Base-by-base conservation (phyloP, 345 rosid species). In the Rhodomyrtus tomentosa region DNA sequence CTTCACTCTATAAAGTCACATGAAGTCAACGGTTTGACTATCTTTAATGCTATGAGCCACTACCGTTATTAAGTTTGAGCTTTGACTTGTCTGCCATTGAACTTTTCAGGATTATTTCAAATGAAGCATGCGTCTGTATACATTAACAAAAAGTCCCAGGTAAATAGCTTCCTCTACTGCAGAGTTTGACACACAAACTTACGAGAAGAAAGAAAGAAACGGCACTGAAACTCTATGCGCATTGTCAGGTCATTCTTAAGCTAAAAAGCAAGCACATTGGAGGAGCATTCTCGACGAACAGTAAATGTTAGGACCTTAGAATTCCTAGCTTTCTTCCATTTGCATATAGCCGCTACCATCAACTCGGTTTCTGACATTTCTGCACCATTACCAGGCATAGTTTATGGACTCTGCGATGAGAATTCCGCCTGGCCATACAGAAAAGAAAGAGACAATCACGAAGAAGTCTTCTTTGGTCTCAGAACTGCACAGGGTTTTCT, bases 401-500 rank as follows among this genome's bases (percentile, higher is more conserved):
- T 95, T 68, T 94, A 93, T 85, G 98, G 96, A 74, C 90, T 95
- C 15, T 94, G 98, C 79, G 96, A 94, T 74, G 98, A 95, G 92
- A 92, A 88, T 74, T 83, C 90, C 24, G 98, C 98, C 83, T 95
- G 98, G 99, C 98, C 98, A 10, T 91, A 94, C 36, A 91, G 93
- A 85, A 95, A 92, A 87, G 98, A 93, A 84, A 94, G 98, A 85
- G 98, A 95, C 50, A 90, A 88, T 12, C 83, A 92, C 9, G 98
- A 94, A 82, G 98, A 95, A 86, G 90, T 94, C 62, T 92, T 92
- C 87, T 95, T 97, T 24, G 99, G 99, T 59, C 91, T 95, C 38
- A 97, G 94, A 88, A 97, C 99, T 0, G 98, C 93, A 38, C 94
- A 97, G 72, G 98, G 99, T n/a, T 96, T 97, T 50, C 81, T 95